A percentile compares a stretch with the other conserved stretches of the same genome.
These are phyloP conservation scores for Candida rishiriensis DNA, from an alignment of 805 yeast genomes.

Conservation along the genomic window DNA sequence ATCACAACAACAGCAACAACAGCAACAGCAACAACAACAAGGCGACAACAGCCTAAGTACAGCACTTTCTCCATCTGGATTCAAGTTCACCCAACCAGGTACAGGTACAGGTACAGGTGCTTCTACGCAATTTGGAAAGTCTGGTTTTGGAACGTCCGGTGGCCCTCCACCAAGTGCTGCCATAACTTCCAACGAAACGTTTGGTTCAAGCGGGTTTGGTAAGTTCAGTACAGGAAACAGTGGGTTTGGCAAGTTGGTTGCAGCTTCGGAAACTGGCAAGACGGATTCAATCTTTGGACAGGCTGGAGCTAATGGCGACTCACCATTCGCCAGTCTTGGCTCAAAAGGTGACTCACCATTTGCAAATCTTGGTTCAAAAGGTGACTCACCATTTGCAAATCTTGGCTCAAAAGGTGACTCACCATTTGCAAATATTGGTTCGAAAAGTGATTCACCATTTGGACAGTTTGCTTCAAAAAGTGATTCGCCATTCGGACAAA, in stretches of 20 bases:
- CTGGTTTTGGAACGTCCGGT: conserved; percentile 9
- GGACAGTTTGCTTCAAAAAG: conserved; percentile 15
- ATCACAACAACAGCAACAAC: not conserved
- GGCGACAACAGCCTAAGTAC: too few relatives aligned
- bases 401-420: not conserved
- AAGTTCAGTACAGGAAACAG: not conserved
- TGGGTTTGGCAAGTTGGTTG: not conserved
- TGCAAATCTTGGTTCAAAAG: conserved; percentile 1
- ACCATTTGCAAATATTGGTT: conserved; percentile 16
- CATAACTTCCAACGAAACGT: conserved; percentile 18
- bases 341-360: conserved; percentile 4
- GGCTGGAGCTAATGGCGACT: not conserved
- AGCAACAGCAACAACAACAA: too few relatives aligned
- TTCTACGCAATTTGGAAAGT: conserved; percentile 17
- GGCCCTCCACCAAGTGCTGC: conserved; percentile 4
- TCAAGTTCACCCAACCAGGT: not conserved
- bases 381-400: not conserved
- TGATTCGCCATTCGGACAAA: conserved; percentile 19
- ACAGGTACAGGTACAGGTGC: conserved; percentile 1
- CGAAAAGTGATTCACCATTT: not conserved
- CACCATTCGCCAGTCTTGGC: conserved; percentile 3
- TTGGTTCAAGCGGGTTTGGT: conserved; percentile 19
- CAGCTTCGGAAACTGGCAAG: not conserved
- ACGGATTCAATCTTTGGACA: not conserved
- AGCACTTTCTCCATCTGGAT: conserved; percentile 13